Evolutionary conservation across 768 basidiomycete genomes (phyloP).

Genomic region (Glaciozyma martinii): DNA sequence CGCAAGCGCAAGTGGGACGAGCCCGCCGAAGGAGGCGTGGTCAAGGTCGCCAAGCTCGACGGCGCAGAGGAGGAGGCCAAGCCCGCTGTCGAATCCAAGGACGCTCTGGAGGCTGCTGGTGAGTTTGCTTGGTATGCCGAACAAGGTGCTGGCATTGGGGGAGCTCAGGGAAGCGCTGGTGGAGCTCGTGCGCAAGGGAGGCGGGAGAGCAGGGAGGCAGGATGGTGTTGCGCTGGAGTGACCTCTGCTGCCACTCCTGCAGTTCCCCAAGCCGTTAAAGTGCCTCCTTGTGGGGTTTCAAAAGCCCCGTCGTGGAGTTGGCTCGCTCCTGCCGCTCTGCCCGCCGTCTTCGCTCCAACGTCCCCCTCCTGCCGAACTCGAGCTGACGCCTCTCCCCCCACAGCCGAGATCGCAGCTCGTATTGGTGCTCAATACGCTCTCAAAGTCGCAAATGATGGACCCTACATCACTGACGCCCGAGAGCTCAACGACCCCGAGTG

Average conservation of each 20-base stretch:
- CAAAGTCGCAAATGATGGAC: background rate
- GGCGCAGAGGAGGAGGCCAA: constrained; percentile 48
- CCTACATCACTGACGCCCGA: constrained; percentile 5
- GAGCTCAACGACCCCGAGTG: constrained; percentile 4
- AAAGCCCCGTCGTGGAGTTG: too few relatives aligned
- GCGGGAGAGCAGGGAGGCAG: background rate
- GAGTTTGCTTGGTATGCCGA: constrained; percentile 45
- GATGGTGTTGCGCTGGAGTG: too few relatives aligned
- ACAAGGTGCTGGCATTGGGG: background rate
- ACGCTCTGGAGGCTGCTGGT: constrained; percentile 59
- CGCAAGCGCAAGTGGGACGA: constrained; percentile 72
- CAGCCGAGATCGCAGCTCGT: constrained; percentile 89
- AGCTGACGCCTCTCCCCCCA: constrained; percentile 50
- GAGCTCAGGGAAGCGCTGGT: background rate
- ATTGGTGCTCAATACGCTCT: constrained; percentile 46
- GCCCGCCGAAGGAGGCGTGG: constrained; percentile 47
- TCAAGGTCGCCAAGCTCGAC: constrained; percentile 42
- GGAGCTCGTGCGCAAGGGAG: too few relatives aligned
- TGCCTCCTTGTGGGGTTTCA: too few relatives aligned
- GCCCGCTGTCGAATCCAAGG: constrained; percentile 42
- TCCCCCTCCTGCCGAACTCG: background rate
- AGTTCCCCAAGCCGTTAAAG: too few relatives aligned
- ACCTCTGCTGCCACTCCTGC: too few relatives aligned
- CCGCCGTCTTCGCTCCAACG: too few relatives aligned
- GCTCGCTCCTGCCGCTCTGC: too few relatives aligned